Evolutionary conservation across 345 rosid genomes (phyloP).

Genomic region (Citrus unshiu): DNA sequence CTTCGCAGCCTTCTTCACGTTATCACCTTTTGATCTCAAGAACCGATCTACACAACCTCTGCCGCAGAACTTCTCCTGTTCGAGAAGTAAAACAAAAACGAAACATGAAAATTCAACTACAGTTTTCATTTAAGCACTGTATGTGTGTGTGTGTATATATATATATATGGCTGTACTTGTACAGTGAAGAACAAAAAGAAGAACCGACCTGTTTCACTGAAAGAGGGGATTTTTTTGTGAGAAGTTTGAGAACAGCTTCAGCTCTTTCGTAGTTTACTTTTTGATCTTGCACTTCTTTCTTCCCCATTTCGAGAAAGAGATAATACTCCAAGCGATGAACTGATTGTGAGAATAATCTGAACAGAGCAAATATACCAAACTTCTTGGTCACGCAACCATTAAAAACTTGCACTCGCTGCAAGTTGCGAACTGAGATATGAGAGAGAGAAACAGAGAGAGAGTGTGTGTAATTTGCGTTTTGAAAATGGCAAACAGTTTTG

Average conservation of each 20-base stretch:
- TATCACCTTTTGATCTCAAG: slow-evolving; percentile 69
- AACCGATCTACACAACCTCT: slow-evolving; percentile 75
- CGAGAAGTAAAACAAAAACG: neutral
- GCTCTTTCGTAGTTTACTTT: slow-evolving; percentile 28
- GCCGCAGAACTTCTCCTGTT: slow-evolving; percentile 93
- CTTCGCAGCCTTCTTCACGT: slow-evolving; percentile 81
- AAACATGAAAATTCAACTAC: neutral
- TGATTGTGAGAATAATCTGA: neutral
- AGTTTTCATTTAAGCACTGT: neutral
- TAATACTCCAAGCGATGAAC: neutral
- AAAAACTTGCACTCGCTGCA: slow-evolving; percentile 21
- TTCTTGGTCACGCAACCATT: slow-evolving; percentile 62
- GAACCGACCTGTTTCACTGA: slow-evolving; percentile 69
- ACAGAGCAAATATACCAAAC: slow-evolving; percentile 38
- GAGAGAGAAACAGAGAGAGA: slow-evolving; percentile 6
- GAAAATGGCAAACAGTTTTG: slow-evolving; percentile 12
- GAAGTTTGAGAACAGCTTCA: slow-evolving; percentile 63
- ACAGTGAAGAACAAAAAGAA: neutral
- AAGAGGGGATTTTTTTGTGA: slow-evolving; percentile 71
- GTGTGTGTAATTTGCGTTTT: neutral
- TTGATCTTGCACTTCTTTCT: slow-evolving; percentile 45
- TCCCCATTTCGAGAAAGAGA: slow-evolving; percentile 52
- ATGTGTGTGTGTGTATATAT: too few species aligned
- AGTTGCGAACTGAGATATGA: neutral
- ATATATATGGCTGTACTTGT: neutral